These are phyloP conservation scores for Saccharomycopsis hybrid DNA, from an alignment of 1,139 yeast genomes.

Conservation along the genomic window DNA sequence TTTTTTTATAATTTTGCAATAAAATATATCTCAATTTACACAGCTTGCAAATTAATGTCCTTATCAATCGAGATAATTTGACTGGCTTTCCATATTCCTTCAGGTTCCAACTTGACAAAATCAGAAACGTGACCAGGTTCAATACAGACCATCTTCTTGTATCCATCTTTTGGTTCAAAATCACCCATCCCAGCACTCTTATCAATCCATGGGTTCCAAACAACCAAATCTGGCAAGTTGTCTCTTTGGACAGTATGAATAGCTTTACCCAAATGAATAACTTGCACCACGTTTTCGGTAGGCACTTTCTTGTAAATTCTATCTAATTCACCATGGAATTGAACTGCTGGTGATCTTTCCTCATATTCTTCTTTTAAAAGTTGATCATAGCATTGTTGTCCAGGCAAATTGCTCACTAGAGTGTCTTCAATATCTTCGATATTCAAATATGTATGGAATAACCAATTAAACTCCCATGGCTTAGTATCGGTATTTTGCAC, in stretches of 20 bases:
- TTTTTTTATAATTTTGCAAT: too few relatives aligned
- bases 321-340: conserved; percentile 76
- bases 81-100: conserved; percentile 63
- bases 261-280: conserved; percentile 63
- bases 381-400: conserved; percentile 69
- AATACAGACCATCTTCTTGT: conserved; percentile 80
- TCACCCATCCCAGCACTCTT: conserved; percentile 78
- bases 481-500: conserved; percentile 63
- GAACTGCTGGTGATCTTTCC: conserved; percentile 67
- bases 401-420: conserved; percentile 69
- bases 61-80: conserved; percentile 43
- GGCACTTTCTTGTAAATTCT: conserved; percentile 67
- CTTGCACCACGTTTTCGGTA: conserved; percentile 50
- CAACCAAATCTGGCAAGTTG: conserved; percentile 81
- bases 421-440: conserved; percentile 73
- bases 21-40: too few relatives aligned
- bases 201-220: conserved; percentile 96
- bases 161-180: conserved; percentile 81
- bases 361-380: conserved; percentile 52
- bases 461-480: conserved; percentile 81
- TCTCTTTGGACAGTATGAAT: conserved; percentile 57
- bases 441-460: conserved; percentile 86
- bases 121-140: conserved; percentile 87
- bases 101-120: conserved; percentile 56
- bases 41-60: conserved; percentile 32